These are phyloP conservation scores for Fraxinus nigra DNA, from an alignment of 305 asterid genomes.

Conservation along the genomic window DNA sequence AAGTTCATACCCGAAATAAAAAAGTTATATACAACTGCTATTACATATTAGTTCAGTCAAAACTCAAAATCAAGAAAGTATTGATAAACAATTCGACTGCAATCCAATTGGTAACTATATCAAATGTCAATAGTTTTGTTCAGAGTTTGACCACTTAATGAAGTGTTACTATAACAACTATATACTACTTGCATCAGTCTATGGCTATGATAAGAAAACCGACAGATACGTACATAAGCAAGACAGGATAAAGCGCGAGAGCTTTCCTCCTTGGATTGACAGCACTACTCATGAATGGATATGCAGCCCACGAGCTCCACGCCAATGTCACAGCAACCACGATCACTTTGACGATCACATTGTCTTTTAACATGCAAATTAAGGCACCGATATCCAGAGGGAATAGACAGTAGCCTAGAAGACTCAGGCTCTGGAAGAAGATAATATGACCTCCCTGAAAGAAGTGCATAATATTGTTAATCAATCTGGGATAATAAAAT, in stretches of 20 bases:
- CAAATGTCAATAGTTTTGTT: neutral
- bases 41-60: neutral
- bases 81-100: neutral
- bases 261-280: slow-evolving; percentile 59
- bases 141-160: neutral
- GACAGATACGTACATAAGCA: slow-evolving; percentile 65
- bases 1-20: neutral
- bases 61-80: neutral
- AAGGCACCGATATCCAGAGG: slow-evolving; percentile 55
- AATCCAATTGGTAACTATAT: neutral
- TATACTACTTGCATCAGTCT: slow-evolving; percentile 25
- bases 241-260: slow-evolving; percentile 59
- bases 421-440: slow-evolving; percentile 68
- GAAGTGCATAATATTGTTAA: neutral
- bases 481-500: neutral
- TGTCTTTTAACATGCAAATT: slow-evolving; percentile 55
- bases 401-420: slow-evolving; percentile 61
- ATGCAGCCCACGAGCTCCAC: slow-evolving; percentile 73
- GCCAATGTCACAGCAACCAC: slow-evolving; percentile 56
- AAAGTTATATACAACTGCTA: neutral
- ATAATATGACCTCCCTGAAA: slow-evolving; percentile 62
- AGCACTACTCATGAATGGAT: slow-evolving; percentile 65
- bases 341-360: slow-evolving; percentile 46
- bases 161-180: neutral
- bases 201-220: slow-evolving; percentile 64